Evolutionary conservation across 768 basidiomycete species (phyloP).

Genomic region (Boletus speciosus): DNA sequence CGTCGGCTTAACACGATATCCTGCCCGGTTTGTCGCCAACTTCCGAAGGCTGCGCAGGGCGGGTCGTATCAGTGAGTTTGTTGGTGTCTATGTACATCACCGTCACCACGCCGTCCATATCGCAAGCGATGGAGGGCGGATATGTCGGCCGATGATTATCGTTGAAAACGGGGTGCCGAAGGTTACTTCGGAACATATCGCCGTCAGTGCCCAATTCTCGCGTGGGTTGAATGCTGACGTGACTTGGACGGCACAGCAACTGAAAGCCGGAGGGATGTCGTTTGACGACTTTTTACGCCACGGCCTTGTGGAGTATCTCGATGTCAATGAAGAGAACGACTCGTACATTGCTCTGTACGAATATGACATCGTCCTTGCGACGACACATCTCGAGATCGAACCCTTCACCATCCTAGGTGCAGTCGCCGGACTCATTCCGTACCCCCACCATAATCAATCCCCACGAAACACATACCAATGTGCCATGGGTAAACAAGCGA

Average conservation of each 20-base stretch:
- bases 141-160: conserved; percentile 96
- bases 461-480: conserved; percentile 99
- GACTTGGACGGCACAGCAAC: conserved; percentile 44
- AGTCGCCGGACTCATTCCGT: conserved; percentile 97
- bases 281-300: conserved; percentile 94
- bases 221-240: conserved; percentile 3
- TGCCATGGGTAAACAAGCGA: conserved; percentile 99
- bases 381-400: conserved; percentile 97
- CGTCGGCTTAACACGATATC: conserved; percentile 86
- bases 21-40: conserved; percentile 79
- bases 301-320: conserved; percentile 95
- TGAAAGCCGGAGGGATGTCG: conserved; percentile 72
- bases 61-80: conserved; percentile 91
- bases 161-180: conserved; percentile 77
- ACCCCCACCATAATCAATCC: conserved; percentile 99
- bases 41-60: conserved; percentile 93
- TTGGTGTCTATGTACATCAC: conserved; percentile 93
- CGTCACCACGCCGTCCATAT: conserved; percentile 95
- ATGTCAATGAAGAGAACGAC: conserved; percentile 99
- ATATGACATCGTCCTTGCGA: conserved; percentile 70
- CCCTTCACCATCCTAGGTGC: conserved; percentile 97
- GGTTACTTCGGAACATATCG: conserved; percentile 78
- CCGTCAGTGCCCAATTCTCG: conserved; percentile 39
- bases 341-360: conserved; percentile 95
- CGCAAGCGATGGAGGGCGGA: conserved; percentile 94